Conservation (phyloP, 2,329 filamentous ascomycete genomes). For the Pseudocercospora pini-densiflorae region DNA sequence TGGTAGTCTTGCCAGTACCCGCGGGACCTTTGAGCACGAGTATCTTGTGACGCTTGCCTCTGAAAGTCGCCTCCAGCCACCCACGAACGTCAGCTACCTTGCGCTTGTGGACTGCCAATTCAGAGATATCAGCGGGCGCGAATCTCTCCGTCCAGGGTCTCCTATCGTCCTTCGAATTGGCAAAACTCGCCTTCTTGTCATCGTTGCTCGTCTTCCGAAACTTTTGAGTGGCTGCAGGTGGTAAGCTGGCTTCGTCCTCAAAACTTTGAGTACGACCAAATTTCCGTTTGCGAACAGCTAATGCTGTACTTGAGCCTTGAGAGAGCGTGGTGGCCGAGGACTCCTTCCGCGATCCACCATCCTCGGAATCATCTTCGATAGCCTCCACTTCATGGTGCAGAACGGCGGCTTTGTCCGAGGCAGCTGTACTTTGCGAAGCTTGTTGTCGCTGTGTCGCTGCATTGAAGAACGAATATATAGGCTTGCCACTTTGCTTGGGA, state of each 20-base stretch:
- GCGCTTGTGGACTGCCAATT: constrained; percentile 91
- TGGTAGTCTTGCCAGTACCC: constrained; percentile 91
- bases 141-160: constrained; percentile 90
- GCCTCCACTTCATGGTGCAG: constrained; percentile 33
- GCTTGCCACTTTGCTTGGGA: constrained; percentile 44
- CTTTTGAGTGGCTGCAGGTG: constrained; percentile 45
- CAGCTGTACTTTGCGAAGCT: constrained; percentile 43
- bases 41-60: constrained; percentile 51
- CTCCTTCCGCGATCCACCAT: constrained; percentile 25
- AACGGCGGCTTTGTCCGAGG: constrained; percentile 45
- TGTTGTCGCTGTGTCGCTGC: constrained; percentile 47
- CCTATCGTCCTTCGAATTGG: constrained; percentile 54
- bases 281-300: constrained; percentile 43
- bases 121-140: constrained; percentile 73
- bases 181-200: constrained; percentile 39
- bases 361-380: constrained; percentile 40
- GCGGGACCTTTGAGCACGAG: constrained; percentile 83
- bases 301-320: constrained; percentile 40
- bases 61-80: constrained; percentile 79
- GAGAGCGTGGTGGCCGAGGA: constrained; percentile 30
- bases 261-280: constrained; percentile 25
- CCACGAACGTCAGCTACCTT: constrained; percentile 84
- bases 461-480: constrained; percentile 57
- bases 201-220: constrained; percentile 48
- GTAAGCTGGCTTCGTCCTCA: constrained; percentile 21